A percentile compares a stretch with the other conserved stretches of the same genome.
Evolutionary conservation across 2,329 filamentous ascomycete genomes (phyloP).

Genomic region (Nemania diffusa): DNA sequence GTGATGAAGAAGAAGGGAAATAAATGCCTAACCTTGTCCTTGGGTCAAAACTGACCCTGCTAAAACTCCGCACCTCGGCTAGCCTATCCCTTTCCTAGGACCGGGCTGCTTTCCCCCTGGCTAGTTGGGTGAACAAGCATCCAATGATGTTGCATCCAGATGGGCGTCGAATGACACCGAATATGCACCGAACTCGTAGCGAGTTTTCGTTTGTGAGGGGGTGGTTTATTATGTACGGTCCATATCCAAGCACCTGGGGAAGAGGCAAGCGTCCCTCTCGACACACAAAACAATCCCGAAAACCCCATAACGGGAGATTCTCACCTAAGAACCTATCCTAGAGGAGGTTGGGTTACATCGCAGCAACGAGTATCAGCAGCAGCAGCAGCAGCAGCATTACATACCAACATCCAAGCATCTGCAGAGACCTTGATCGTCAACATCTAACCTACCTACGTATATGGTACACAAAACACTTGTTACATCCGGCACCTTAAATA

Average conservation of each 20-base stretch:
- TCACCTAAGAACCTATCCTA: not conserved
- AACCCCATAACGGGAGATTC: not conserved
- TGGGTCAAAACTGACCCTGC: too few species aligned
- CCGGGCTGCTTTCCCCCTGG: slow-evolving; percentile 14
- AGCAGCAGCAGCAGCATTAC: not conserved
- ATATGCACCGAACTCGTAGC: slow-evolving; percentile 33
- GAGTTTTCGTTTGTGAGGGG: slow-evolving; percentile 22
- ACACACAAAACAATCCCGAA: slow-evolving; percentile 5
- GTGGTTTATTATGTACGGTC: slow-evolving; percentile 3
- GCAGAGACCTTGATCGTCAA: not conserved
- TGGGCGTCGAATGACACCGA: slow-evolving; percentile 29
- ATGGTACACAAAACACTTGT: too few species aligned
- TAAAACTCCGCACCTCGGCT: slow-evolving; percentile 23
- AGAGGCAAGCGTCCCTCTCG: not conserved
- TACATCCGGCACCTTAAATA: too few species aligned
- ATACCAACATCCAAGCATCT: not conserved
- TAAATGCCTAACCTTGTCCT: too few species aligned
- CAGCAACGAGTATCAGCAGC: not conserved
- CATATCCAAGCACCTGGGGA: slow-evolving; percentile 8
- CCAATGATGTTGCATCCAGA: slow-evolving; percentile 23
- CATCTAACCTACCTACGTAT: not conserved
- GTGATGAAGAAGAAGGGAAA: too few species aligned
- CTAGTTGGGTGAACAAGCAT: slow-evolving; percentile 14
- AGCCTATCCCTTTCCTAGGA: slow-evolving; percentile 12
- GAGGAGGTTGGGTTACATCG: slow-evolving; percentile 17